Evolutionary conservation across 768 basidiomycete genomes (phyloP).

Genomic region (Gautieria morchelliformis): DNA sequence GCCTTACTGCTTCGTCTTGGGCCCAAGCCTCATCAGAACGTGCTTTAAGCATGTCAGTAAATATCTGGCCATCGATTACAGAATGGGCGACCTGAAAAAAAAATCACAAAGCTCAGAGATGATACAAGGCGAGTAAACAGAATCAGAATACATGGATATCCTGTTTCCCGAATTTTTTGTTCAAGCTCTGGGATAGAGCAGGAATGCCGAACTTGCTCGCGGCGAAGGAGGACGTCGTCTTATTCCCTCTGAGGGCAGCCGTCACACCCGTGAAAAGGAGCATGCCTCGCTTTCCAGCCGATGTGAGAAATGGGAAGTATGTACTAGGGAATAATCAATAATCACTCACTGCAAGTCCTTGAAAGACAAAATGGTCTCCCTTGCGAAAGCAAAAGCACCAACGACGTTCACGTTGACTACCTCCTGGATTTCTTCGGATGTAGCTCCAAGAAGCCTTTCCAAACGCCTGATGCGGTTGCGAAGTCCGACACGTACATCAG

Average conservation of each 20-base stretch:
- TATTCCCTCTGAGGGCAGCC: constrained; percentile 55
- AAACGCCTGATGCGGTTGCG: constrained; percentile 52
- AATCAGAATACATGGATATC: constrained; percentile 54
- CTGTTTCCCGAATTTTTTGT: constrained; percentile 65
- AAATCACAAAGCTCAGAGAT: too few relatives aligned
- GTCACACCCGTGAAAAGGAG: constrained; percentile 71
- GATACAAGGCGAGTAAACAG: background rate
- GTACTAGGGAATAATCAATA: background rate
- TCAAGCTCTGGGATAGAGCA: constrained; percentile 59
- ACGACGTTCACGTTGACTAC: constrained; percentile 43
- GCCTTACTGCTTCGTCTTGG: constrained; percentile 34
- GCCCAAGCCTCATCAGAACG: constrained; percentile 30
- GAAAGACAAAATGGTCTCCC: constrained; percentile 48
- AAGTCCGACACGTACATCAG: constrained; percentile 48
- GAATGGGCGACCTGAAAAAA: constrained; percentile 40
- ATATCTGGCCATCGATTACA: constrained; percentile 27
- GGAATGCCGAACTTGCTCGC: constrained; percentile 55
- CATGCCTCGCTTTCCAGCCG: constrained; percentile 47
- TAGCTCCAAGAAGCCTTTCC: constrained; percentile 62
- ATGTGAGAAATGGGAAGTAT: constrained; percentile 10
- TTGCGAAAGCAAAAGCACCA: constrained; percentile 55
- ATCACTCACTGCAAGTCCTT: constrained; percentile 21
- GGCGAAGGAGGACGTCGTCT: constrained; percentile 49
- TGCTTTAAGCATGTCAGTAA: constrained; percentile 28
- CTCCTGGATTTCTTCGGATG: constrained; percentile 44